These are phyloP conservation scores for Leccinum rimulosum DNA, from an alignment of 768 basidiomycete genomes.

Conservation along the genomic window DNA sequence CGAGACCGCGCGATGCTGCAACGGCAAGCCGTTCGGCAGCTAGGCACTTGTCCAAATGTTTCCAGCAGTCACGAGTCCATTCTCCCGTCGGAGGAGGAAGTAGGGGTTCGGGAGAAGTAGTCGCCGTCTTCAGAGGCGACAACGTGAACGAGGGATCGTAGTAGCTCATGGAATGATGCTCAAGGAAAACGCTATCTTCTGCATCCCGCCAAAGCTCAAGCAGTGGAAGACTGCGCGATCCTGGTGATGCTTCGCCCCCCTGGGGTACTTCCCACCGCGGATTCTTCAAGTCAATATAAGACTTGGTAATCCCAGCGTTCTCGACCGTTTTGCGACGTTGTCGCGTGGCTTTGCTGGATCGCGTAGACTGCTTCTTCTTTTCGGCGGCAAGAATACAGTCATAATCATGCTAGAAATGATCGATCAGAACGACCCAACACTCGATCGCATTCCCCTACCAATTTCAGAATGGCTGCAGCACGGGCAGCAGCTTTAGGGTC, in stretches of 20 bases:
- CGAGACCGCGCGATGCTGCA: slow-evolving; percentile 31
- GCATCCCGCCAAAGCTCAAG: slow-evolving; percentile 30
- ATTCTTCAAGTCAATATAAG: slow-evolving; percentile 8
- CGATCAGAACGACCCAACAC: not conserved
- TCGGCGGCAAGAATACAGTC: slow-evolving; percentile 60
- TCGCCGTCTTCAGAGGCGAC: slow-evolving; percentile 15
- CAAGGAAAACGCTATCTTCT: slow-evolving; percentile 30
- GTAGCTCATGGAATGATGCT: slow-evolving; percentile 21
- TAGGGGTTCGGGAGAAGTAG: not conserved
- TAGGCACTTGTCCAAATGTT: slow-evolving; percentile 72
- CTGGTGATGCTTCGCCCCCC: slow-evolving; percentile 19
- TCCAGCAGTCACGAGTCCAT: slow-evolving; percentile 83
- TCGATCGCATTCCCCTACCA: slow-evolving; percentile 46
- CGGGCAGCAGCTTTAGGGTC: slow-evolving; percentile 86
- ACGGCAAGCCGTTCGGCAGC: slow-evolving; percentile 63
- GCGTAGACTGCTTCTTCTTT: slow-evolving; percentile 25
- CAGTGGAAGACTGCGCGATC: slow-evolving; percentile 33
- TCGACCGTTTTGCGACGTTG: slow-evolving; percentile 38
- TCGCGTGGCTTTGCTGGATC: slow-evolving; percentile 34
- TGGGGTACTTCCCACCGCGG: slow-evolving; percentile 14
- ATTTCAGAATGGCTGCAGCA: slow-evolving; percentile 90
- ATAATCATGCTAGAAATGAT: slow-evolving; percentile 66
- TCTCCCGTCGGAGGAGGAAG: slow-evolving; percentile 20
- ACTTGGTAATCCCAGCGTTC: slow-evolving; percentile 32
- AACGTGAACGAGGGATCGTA: slow-evolving; percentile 14